These are phyloP conservation scores for Striga hermonthica DNA, from an alignment of 305 asterid species.

Conservation along the genomic window DNA sequence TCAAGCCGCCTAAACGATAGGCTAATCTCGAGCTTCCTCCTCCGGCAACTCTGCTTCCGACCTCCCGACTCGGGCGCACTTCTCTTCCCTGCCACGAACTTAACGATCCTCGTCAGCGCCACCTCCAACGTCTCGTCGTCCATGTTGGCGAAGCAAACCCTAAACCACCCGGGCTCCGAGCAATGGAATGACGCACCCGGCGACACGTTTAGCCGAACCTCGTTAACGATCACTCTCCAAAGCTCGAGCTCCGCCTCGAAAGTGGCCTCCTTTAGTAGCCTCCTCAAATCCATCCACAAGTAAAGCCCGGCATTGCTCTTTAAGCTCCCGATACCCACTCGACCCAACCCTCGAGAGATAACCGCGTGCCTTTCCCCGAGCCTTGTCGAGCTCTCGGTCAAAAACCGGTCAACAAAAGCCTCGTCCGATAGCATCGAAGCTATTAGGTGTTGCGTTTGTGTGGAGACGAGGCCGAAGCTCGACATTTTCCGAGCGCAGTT, in stretches of 20 bases:
- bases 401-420: constrained; percentile 37
- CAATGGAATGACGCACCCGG: constrained; percentile 59
- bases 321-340: constrained; percentile 48
- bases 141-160: constrained; percentile 66
- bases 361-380: constrained; percentile 38
- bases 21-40: constrained; percentile 40
- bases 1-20: constrained; percentile 62
- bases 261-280: constrained; percentile 35
- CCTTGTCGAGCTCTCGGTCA: constrained; percentile 34
- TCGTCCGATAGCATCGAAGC: constrained; percentile 54
- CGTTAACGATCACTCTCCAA: constrained; percentile 45
- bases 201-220: constrained; percentile 56
- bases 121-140: constrained; percentile 45
- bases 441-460: constrained; percentile 57
- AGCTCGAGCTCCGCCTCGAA: constrained; percentile 44
- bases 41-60: too few species aligned
- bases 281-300: constrained; percentile 64
- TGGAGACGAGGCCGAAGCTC: constrained; percentile 55
- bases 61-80: too few species aligned
- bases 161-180: constrained; percentile 59
- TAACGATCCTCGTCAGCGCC: constrained; percentile 37
- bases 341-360: constrained; percentile 40
- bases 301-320: constrained; percentile 55
- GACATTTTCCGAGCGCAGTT: constrained; percentile 53
- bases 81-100: not conserved